phyloP scores from a whole-genome alignment of 345 rosid species.

The Draba incana region DNA sequence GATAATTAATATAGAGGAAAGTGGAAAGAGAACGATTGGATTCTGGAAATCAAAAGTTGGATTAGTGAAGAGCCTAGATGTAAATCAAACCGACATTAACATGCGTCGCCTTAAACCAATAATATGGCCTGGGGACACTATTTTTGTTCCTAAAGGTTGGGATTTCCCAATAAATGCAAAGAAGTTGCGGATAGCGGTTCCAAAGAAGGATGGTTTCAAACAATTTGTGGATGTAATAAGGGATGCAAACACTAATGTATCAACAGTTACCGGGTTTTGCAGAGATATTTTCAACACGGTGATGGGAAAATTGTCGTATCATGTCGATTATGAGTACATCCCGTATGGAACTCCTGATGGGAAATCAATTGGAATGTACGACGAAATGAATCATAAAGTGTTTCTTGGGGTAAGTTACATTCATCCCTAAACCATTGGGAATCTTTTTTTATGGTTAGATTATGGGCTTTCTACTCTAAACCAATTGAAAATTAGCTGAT shows the following conservation, averaged over 20 bases:
- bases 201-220: conserved; percentile 47
- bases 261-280: conserved; percentile 43
- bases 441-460: no score
- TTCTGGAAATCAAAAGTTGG: conserved; percentile 53
- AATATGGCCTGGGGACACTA: conserved; percentile 41
- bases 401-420: conserved; percentile 45
- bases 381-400: conserved; percentile 53
- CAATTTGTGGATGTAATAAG: conserved; percentile 45
- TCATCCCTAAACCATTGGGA: background rate
- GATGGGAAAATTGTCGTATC: conserved; percentile 49
- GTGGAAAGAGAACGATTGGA: conserved; percentile 47
- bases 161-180: conserved; percentile 48
- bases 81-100: no score
- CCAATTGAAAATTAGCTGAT: no score
- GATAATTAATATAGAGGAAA: conserved; percentile 47
- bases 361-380: conserved; percentile 35
- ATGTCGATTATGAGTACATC: conserved; percentile 45
- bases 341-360: conserved; percentile 44
- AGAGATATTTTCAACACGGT: conserved; percentile 51
- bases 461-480: no score
- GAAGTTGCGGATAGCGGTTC: conserved; percentile 55
- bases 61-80: conserved; percentile 24
- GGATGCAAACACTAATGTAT: conserved; percentile 32
- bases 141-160: conserved; percentile 51
- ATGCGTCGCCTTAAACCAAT: conserved; percentile 27